phyloP scores from a whole-genome alignment of 139 green algal genomes.

The Auxenochlorella pyrenoidosa region DNA sequence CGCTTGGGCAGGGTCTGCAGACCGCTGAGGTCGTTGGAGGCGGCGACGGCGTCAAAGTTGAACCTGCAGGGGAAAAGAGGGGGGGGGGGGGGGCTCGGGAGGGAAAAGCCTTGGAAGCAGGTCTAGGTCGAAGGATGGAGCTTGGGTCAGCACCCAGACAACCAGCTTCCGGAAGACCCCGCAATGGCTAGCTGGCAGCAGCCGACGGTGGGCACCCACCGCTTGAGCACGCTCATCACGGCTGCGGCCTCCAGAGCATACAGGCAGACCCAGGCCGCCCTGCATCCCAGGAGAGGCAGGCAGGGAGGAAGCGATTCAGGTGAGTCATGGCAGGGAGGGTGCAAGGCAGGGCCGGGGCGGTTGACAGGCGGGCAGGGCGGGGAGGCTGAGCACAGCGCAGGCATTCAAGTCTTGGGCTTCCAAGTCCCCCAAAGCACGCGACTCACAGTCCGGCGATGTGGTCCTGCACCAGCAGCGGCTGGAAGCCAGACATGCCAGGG shows the following conservation, averaged over 20 bases:
- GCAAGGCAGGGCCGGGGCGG: too few species aligned
- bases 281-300: constrained; percentile 29
- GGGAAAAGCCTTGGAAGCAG: too few species aligned
- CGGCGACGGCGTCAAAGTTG: constrained; percentile 9
- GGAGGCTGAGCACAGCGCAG: too few species aligned
- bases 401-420: too few species aligned
- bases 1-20: constrained; percentile 68
- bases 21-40: constrained; percentile 11
- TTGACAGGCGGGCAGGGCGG: not conserved
- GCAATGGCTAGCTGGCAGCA: not conserved
- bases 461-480: constrained; percentile 50
- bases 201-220: not conserved
- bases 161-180: not conserved
- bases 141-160: too few species aligned
- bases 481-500: not conserved
- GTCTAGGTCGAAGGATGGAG: too few species aligned
- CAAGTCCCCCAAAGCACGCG: not conserved
- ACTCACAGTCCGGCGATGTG: constrained; percentile 69
- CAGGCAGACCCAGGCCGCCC: constrained; percentile 63
- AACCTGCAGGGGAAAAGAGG: not conserved
- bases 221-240: constrained; percentile 62
- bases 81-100: not conserved
- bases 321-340: not conserved
- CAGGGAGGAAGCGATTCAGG: not conserved
- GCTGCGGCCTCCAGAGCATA: constrained; percentile 72